Base-by-base conservation (phyloP, 2,329 filamentous ascomycete genomes). In the Zarea fungicola region DNA sequence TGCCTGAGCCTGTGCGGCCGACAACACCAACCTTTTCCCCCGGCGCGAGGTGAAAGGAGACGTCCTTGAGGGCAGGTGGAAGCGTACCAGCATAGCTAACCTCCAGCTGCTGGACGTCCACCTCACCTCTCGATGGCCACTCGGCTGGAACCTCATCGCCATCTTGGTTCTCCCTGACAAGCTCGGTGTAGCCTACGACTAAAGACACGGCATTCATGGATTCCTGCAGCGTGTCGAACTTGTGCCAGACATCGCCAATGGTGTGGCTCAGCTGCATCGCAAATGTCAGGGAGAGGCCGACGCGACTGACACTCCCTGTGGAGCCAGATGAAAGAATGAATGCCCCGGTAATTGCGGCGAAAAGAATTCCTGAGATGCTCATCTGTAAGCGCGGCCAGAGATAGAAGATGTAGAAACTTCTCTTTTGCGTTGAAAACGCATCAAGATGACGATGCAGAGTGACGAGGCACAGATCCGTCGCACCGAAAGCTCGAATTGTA, bases 1-100 rank as follows among this genome's bases (percentile, higher is more conserved):
- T 44, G n/a, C 42, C 42, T 16, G 42, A 34, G 9, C 42, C 42
- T 4, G 29, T 44, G 42, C 42, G 42, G 21, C 42, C 42, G n/a
- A 43, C 14, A 3, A 43, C 19, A 19, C 28, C 5, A 18, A 35
- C 21, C 13, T 18, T 25, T 25, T 43, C 31, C 4, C 41, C 41
- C 11, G 28, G 8, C 11, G 11, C 19, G 21, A 34, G 16, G 14
- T 35, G 19, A 6, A 43, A 43, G 16, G 41, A 34, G 14, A 43
- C 18, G 19, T 13, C 19, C 5, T 34, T 32, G 14, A 43, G 10
- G 21, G 21, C 41, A n/a, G 29, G 41, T 9, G 41, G 13, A 35
- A 29, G 26, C 19, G 29, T 14, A 18, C 6, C 19, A 23, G 29
- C 41, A 25, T 43, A 13, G 18, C 29, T 13, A 18, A 37, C 16